Evolutionary conservation across 202 grass and related monocot genomes (phyloP).

Genomic region (Hordeum pubiflorum): DNA sequence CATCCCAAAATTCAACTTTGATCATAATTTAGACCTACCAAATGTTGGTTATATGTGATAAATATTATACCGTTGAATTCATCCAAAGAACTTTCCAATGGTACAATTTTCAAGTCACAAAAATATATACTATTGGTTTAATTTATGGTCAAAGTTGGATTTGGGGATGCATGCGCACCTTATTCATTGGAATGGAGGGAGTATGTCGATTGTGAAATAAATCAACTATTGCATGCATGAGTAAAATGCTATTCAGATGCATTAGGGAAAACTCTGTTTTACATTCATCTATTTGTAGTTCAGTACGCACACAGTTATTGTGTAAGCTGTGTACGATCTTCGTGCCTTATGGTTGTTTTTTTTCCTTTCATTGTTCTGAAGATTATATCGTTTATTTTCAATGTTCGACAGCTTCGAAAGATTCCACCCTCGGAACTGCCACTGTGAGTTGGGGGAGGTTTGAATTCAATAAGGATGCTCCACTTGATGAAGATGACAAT

Average conservation of each 20-base stretch:
- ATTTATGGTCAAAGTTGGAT: too few species aligned
- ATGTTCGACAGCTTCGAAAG: constrained; percentile 65
- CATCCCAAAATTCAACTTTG: too few species aligned
- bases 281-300: neutral
- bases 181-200: too few species aligned
- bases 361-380: constrained; percentile 12
- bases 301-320: neutral
- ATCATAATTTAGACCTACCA: too few species aligned
- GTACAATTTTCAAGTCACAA: too few species aligned
- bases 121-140: too few species aligned
- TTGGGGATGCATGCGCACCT: too few species aligned
- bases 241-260: constrained; percentile 9
- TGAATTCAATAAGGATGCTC: constrained; percentile 88
- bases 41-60: too few species aligned
- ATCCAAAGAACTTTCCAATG: too few species aligned
- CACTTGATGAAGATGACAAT: constrained; percentile 69
- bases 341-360: neutral
- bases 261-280: neutral
- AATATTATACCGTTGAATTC: too few species aligned
- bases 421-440: constrained; percentile 53
- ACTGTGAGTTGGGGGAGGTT: constrained; percentile 75
- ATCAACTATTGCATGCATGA: neutral
- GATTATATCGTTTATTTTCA: neutral
- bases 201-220: neutral
- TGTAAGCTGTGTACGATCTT: constrained; percentile 4